Evolutionary conservation across 208 protist genomes (phyloP).

Genomic region (Trypanosoma scelopori): DNA sequence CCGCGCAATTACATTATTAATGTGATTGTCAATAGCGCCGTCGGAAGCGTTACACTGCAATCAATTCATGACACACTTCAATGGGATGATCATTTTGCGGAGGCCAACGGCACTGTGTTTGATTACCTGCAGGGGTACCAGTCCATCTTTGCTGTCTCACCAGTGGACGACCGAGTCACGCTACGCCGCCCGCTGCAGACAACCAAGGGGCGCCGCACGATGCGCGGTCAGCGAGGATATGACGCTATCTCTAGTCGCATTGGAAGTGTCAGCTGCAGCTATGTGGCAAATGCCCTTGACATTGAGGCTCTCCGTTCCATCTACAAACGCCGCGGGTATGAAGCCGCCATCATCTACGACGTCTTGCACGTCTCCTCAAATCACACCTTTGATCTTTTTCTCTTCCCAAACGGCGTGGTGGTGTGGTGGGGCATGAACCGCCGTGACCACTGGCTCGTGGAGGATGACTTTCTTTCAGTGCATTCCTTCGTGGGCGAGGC

Average conservation of each 20-base stretch:
- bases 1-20: constrained; percentile 55
- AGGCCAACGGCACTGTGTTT: constrained; percentile 46
- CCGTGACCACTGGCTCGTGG: constrained; percentile 64
- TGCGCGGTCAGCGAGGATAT: constrained; percentile 19
- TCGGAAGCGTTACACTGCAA: constrained; percentile 43
- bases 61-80: constrained; percentile 43
- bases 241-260: constrained; percentile 47
- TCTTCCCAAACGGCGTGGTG: constrained; percentile 61
- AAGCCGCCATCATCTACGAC: constrained; percentile 36
- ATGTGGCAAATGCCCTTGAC: constrained; percentile 45
- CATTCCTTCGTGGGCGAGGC: constrained; percentile 35
- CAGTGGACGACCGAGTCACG: constrained; percentile 60
- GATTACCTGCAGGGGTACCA: constrained; percentile 78
- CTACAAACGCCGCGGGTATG: constrained; percentile 66
- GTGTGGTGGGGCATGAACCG: constrained; percentile 80
- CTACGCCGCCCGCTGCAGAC: constrained; percentile 39
- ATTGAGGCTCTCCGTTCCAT: constrained; percentile 40
- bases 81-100: constrained; percentile 47
- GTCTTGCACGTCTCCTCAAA: constrained; percentile 59
- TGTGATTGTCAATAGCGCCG: constrained; percentile 53
- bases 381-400: constrained; percentile 56
- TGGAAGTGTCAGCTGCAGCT: constrained; percentile 66
- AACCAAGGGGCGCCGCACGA: constrained; percentile 6
- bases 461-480: constrained; percentile 59
- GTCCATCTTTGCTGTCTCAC: constrained; percentile 76